phyloP scores from a whole-genome alignment of 441 rosid species.

The Adansonia grandidieri region DNA sequence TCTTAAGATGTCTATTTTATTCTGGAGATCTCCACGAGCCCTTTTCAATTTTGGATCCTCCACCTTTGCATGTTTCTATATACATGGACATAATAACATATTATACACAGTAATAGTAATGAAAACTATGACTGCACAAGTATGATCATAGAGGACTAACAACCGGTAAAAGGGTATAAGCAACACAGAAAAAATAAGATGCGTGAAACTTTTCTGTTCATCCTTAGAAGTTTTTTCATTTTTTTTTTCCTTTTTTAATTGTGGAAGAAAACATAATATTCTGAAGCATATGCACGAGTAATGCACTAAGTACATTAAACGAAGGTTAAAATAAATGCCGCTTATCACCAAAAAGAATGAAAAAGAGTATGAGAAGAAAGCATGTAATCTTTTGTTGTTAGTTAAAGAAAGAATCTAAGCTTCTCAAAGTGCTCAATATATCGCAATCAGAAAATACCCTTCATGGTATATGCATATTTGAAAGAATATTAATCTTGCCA shows the following conservation, averaged over 20 bases:
- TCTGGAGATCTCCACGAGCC: slow-evolving; percentile 82
- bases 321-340: neutral
- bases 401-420: slow-evolving; percentile 5
- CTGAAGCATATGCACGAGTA: slow-evolving; percentile 15
- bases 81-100: slow-evolving; percentile 30
- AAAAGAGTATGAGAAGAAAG: neutral
- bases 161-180: slow-evolving; percentile 12
- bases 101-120: slow-evolving; percentile 7
- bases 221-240: neutral
- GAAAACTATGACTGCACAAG: neutral
- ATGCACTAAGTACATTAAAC: neutral
- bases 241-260: neutral
- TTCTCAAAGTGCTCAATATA: slow-evolving; percentile 15
- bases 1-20: slow-evolving; percentile 71
- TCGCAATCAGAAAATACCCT: slow-evolving; percentile 11
- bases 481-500: slow-evolving; percentile 13
- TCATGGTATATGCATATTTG: neutral
- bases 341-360: neutral
- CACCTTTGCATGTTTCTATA: slow-evolving; percentile 72
- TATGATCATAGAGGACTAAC: slow-evolving; percentile 7
- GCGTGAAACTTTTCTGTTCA: slow-evolving; percentile 9
- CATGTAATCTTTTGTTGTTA: neutral
- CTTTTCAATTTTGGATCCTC: slow-evolving; percentile 76
- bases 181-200: slow-evolving; percentile 6
- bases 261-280: neutral